Percentiles rank a stretch among this genome's conserved stretches.
Conservation (phyloP, 352 stramenopile species). For the Discostella stelligera region DNA sequence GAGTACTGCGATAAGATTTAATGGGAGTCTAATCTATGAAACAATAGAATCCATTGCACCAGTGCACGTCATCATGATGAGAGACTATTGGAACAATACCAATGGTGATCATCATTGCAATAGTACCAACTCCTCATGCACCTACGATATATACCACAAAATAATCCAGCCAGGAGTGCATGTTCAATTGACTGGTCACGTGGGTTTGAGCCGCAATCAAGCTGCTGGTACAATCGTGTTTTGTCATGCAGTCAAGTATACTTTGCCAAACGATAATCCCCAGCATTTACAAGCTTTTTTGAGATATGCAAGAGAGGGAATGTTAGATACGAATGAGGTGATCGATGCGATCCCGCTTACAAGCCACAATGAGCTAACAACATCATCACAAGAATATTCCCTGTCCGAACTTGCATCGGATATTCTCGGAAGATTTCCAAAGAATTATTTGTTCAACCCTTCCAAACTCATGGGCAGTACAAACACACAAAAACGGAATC, state of each 20-base stretch:
- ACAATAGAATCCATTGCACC: conserved; percentile 18
- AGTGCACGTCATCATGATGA: conserved; percentile 42
- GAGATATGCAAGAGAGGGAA: conserved; percentile 27
- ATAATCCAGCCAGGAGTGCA: conserved; percentile 50
- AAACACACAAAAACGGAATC: conserved; percentile 20
- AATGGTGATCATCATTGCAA: conserved; percentile 5
- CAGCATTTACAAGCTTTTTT: conserved; percentile 51
- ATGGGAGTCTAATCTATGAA: background rate
- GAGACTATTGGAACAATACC: conserved; percentile 41
- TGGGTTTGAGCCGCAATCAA: conserved; percentile 30
- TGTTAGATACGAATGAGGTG: conserved; percentile 35
- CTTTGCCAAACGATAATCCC: conserved; percentile 41
- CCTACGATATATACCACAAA: conserved; percentile 48
- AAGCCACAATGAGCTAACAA: conserved; percentile 18
- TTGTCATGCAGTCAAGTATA: conserved; percentile 19
- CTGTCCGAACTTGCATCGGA: conserved; percentile 24
- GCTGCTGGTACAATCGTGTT: conserved; percentile 39
- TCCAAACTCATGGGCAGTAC: conserved; percentile 45
- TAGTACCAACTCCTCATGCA: background rate
- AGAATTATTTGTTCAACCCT: conserved; percentile 32
- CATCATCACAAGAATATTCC: conserved; percentile 4
- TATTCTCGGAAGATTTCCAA: conserved; percentile 38
- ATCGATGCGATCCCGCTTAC: conserved; percentile 29
- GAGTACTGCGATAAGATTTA: background rate
- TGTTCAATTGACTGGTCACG: conserved; percentile 28